phyloP scores from a whole-genome alignment of 441 rosid genomes.

The Croton laevigatus region DNA sequence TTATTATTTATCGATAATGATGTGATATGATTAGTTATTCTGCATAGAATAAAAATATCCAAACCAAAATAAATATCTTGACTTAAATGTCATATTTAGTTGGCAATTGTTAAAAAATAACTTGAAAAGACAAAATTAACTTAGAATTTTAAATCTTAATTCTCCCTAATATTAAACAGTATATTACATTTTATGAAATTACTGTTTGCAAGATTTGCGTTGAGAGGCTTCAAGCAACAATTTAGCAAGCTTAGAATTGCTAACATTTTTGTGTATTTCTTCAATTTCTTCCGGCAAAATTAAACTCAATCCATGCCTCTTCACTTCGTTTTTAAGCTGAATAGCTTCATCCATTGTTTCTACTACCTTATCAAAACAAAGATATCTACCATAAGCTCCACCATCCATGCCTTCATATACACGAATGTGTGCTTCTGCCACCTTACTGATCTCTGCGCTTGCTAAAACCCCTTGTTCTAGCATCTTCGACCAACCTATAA shows the following conservation, averaged over 20 bases:
- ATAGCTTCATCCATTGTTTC: constrained; percentile 25
- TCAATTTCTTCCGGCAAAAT: constrained; percentile 9
- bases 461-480: constrained; percentile 32
- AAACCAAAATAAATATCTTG: no score
- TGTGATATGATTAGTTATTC: no score
- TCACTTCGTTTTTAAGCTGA: constrained; percentile 30
- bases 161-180: no score
- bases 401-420: constrained; percentile 35
- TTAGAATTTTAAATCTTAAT: no score
- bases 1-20: no score
- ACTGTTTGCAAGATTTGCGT: constrained; percentile 12
- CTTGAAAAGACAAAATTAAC: no score
- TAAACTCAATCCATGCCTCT: constrained; percentile 16
- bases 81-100: no score
- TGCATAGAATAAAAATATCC: no score
- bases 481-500: constrained; percentile 34
- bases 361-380: constrained; percentile 31
- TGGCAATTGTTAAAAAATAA: no score
- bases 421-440: constrained; percentile 35
- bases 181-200: neutral
- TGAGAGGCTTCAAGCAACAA: constrained; percentile 26
- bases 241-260: constrained; percentile 28
- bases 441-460: constrained; percentile 26
- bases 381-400: constrained; percentile 38
- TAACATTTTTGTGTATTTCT: constrained; percentile 24